Evolutionary conservation across 2,329 filamentous ascomycete genomes (phyloP).

Genomic region (Pleomassaria siparia): DNA sequence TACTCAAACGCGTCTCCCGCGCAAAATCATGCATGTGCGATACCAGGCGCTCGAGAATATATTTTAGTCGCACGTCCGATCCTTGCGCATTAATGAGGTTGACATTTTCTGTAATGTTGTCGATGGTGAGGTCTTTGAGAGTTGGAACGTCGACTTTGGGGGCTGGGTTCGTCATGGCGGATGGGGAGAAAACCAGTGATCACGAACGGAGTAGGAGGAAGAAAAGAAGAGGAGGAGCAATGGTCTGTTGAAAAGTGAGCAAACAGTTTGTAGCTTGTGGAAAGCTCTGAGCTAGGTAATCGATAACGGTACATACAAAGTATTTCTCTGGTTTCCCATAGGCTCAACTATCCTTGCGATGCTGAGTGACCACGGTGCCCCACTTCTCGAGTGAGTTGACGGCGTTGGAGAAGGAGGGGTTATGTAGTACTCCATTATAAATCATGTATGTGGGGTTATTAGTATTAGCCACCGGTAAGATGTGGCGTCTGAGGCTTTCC

Average conservation of each 20-base stretch:
- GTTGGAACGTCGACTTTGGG: slow-evolving; percentile 49
- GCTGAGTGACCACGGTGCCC: neutral
- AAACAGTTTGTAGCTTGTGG: neutral
- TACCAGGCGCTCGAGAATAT: slow-evolving; percentile 72
- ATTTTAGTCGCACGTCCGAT: slow-evolving; percentile 65
- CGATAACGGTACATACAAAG: neutral
- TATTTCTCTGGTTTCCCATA: neutral
- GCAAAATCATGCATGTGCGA: slow-evolving; percentile 81
- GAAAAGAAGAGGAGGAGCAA: neutral
- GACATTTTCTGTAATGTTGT: slow-evolving; percentile 79
- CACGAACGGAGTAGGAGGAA: too few relatives aligned
- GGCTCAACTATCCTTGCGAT: neutral
- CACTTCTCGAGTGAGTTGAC: neutral
- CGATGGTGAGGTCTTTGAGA: slow-evolving; percentile 71
- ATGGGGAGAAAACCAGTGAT: neutral
- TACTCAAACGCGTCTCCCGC: slow-evolving; percentile 73
- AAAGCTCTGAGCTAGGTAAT: neutral
- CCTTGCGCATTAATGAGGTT: slow-evolving; percentile 73
- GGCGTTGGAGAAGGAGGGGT: neutral
- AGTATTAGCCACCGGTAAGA: neutral
- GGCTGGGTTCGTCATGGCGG: neutral
- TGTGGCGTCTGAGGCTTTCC: too few relatives aligned
- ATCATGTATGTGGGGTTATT: neutral
- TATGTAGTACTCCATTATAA: neutral
- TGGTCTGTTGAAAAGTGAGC: neutral